These are phyloP conservation scores for Seminavis robusta DNA, from an alignment of 108 stramenopile species.

Conservation along the genomic window DNA sequence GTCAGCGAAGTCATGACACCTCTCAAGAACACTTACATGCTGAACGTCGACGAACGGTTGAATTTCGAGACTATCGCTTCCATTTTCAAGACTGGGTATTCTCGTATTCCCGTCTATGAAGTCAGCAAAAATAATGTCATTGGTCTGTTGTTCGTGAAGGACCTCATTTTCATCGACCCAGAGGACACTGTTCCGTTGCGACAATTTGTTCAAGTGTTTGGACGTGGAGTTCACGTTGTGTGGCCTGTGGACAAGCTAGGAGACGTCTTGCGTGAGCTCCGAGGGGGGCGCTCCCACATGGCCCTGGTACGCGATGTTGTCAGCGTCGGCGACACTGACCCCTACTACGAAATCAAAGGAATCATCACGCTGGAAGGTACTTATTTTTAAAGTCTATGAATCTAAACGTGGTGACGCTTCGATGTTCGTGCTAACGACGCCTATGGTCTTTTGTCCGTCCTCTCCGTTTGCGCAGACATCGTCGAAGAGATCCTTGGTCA, in stretches of 20 bases:
- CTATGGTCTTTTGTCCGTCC: too few relatives aligned
- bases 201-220: constrained; percentile 93
- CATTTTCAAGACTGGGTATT: constrained; percentile 96
- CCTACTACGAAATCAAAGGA: constrained; percentile 91
- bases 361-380: constrained; percentile 98
- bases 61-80: constrained; percentile 89
- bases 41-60: constrained; percentile 82
- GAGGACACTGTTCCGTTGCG: constrained; percentile 85
- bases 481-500: constrained; percentile 93
- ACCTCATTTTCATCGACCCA: constrained; percentile 97
- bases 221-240: constrained; percentile 80
- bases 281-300: constrained; percentile 87
- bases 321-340: constrained; percentile 68
- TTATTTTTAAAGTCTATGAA: constrained; percentile 84
- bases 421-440: too few relatives aligned
- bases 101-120: constrained; percentile 90
- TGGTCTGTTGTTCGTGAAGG: constrained; percentile 96
- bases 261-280: constrained; percentile 87
- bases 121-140: constrained; percentile 81
- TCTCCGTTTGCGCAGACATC: constrained; percentile 66
- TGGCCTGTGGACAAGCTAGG: constrained; percentile 88
- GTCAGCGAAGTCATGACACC: constrained; percentile 96
- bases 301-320: constrained; percentile 94
- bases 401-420: too few relatives aligned
- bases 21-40: constrained; percentile 89